A percentile compares a stretch with the other conserved stretches of the same genome.
Evolutionary conservation across 805 yeast genomes (phyloP).

Genomic region (Metschnikowia gelsemii): DNA sequence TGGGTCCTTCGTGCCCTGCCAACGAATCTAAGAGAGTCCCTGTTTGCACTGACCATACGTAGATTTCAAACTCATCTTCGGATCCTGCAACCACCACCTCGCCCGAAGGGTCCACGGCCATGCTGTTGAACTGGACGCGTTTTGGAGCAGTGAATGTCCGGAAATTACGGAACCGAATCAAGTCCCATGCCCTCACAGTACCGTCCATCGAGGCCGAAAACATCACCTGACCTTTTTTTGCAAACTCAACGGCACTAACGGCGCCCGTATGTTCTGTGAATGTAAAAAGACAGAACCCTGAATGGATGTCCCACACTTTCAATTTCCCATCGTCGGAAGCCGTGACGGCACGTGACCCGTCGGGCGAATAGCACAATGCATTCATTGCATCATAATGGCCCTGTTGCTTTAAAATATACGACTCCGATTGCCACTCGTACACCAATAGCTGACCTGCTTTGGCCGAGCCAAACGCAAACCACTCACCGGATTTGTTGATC

Average conservation of each 20-base stretch:
- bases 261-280: conserved; percentile 88
- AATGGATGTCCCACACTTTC: conserved; percentile 90
- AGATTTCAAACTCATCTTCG: conserved; percentile 82
- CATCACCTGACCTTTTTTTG: conserved; percentile 85
- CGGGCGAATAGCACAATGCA: conserved; percentile 85
- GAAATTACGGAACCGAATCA: conserved; percentile 88
- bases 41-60: conserved; percentile 97
- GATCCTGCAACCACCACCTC: conserved; percentile 96
- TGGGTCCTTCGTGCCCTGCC: conserved; percentile 95
- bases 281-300: conserved; percentile 91
- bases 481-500: conserved; percentile 84
- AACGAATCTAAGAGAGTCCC: conserved; percentile 84
- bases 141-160: conserved; percentile 91
- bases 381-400: conserved; percentile 94
- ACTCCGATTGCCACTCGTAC: conserved; percentile 98
- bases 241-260: conserved; percentile 84
- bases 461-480: conserved; percentile 94
- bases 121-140: conserved; percentile 78
- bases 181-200: conserved; percentile 96
- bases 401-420: conserved; percentile 91
- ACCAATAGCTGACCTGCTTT: conserved; percentile 91
- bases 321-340: conserved; percentile 97
- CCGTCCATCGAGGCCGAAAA: conserved; percentile 94
- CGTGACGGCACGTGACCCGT: conserved; percentile 87
- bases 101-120: conserved; percentile 97